Conservation (phyloP, 305 asterid species). For the Fraxinus paxiana region DNA sequence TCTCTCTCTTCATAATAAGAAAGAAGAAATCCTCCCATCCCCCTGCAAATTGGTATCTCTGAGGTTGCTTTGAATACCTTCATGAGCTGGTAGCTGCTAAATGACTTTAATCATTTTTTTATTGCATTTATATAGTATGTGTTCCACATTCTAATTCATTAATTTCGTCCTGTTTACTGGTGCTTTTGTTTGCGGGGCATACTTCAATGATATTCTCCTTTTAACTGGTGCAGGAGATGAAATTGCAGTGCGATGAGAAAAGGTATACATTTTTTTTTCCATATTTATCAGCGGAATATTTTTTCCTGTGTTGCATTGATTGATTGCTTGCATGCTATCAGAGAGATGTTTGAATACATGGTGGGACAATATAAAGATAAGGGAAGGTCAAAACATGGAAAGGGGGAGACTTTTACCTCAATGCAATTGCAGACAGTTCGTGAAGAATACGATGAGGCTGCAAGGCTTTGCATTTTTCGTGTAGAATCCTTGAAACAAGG, state of each 20-base stretch:
- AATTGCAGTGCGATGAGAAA: conserved; percentile 88
- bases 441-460: conserved; percentile 82
- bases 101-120: background rate
- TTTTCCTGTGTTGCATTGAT: conserved; percentile 4
- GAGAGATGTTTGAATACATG: conserved; percentile 81
- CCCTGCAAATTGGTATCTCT: background rate
- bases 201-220: conserved; percentile 22
- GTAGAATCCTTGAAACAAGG: conserved; percentile 94
- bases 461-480: conserved; percentile 83
- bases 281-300: conserved; percentile 8
- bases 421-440: conserved; percentile 73
- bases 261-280: conserved; percentile 41
- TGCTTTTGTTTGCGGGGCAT: background rate
- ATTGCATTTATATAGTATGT: background rate
- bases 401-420: conserved; percentile 65
- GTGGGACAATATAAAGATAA: conserved; percentile 59
- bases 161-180: background rate
- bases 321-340: conserved; percentile 39
- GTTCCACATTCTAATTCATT: background rate
- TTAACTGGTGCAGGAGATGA: conserved; percentile 81
- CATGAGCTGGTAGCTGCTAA: background rate
- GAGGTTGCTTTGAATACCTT: background rate
- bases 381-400: conserved; percentile 71
- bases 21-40: background rate
- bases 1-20: background rate